Base-by-base conservation (phyloP, 2,329 filamentous ascomycete species). In the Neoascochyta sp. region DNA sequence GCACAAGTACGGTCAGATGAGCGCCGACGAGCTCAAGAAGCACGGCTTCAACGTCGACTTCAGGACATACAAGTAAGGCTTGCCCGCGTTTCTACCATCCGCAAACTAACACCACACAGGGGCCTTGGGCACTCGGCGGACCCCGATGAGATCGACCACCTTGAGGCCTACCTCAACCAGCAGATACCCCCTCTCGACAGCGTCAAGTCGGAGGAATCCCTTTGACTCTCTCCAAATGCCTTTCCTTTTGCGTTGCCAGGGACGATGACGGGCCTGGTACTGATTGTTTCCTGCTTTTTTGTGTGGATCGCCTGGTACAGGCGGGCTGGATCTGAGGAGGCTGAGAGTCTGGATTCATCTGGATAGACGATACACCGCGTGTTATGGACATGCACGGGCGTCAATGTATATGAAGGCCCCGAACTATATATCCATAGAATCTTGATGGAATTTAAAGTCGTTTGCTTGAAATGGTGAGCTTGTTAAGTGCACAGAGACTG, bases 121-220 rank as follows among this genome's bases (percentile, higher is more conserved):
- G 75, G 75, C 8, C 75, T 95, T 57, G 71, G 70, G 9, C 90
- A 96, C 60, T 83, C 80, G 4, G 87, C 87, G 2, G 81, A 80
- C 47, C 71, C 79, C 4, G 69, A 83, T 41, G 90, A 95, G 67
- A 78, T 95, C 32, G 77, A 92, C 41, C 84, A 94, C 48, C 70
- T 95, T 11, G 86, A 92, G 64, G 62, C 64, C 22, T 83, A 77
- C 54, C 63, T 82, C 27, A 66, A 68, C 27, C 65, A 70, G 46
- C 57, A 67, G 12, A 65, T 81, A 27, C 73, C 75, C 3, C 49
- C 68, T 3, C 54, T 73, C 24, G 67, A 63, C 7, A 67, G 58
- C 19, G 38, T 32, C 17, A 49, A 50, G 24, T 27, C 42, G 3
- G 54, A 57, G 3, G 43, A 42, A 4, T 47, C 47, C n/a, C 56